Evolutionary conservation across 441 rosid species (phyloP), one percentile per base, ranked within the genome.

Genomic region (Euphorbia schlechtendalii): DNA sequence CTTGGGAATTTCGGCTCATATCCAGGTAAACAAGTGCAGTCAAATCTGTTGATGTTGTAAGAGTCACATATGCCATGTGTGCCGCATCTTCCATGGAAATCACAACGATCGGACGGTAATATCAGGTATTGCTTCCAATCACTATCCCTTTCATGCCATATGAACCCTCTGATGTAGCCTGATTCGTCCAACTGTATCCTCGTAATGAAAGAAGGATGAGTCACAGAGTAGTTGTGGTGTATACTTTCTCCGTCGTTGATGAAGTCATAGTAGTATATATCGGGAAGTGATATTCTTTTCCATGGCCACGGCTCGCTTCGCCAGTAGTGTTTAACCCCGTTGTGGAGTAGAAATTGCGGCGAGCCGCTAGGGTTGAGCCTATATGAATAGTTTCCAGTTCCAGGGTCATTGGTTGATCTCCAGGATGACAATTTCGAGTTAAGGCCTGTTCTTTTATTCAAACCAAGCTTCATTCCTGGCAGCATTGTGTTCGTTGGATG

Each of bases 21-120:
- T 8, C 77, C 75, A 4, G 76, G 66, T 43, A 77, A 68, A 63
- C 81, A 82, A 11, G 62, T 13, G 57, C 81, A 81, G 49, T 30
- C 67, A 12, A 73, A 75, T 15, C 0, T 1, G 21, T 18, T 27
- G 30, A 8, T 34, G 40, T 34, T 27, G 30, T 27, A 27, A 27
- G 30, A 1, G 14, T 58, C 38, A 27, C 73, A 73, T 17, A 24
- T 21, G 3, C 78, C 69, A 59, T 82, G 57, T 11, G 80, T 38
- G 17, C 83, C 86, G 59, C 82, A 82, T 0, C 2, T 59, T 4
- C 68, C 71, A 25, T 77, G 74, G 7, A 0, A 32, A 20, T 77
- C 81, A 40, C 81, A 80, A n/a, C 3, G 8, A 0, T 74, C 71
- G 22, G 20, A 67, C 0, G 80, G 71, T 0, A 34, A 24, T 1